These are phyloP conservation scores for Coniochaeta ligniaria DNA, from an alignment of 2,329 filamentous ascomycete genomes.

Conservation along the genomic window DNA sequence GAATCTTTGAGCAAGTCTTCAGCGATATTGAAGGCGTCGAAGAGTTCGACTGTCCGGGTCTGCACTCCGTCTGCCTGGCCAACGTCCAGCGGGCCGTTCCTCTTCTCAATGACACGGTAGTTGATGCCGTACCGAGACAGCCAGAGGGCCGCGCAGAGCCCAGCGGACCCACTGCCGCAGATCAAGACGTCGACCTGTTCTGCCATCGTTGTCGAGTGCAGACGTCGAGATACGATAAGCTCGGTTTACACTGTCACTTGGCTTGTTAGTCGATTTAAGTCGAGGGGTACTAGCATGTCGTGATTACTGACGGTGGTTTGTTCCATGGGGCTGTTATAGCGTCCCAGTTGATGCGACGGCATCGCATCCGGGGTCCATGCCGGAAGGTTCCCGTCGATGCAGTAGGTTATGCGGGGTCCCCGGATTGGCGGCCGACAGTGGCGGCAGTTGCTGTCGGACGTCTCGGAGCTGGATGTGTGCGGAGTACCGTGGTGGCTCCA, in stretches of 20 bases:
- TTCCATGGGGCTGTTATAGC: neutral
- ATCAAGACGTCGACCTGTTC: slow-evolving; percentile 47
- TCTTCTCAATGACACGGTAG: slow-evolving; percentile 51
- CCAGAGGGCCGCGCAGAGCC: slow-evolving; percentile 54
- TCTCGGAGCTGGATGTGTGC: neutral
- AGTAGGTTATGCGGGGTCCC: neutral
- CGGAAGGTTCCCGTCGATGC: neutral
- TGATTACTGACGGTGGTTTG: neutral
- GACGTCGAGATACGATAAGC: neutral
- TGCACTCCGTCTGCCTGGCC: slow-evolving; percentile 61
- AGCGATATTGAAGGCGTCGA: slow-evolving; percentile 50
- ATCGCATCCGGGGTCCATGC: neutral
- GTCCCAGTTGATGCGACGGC: neutral
- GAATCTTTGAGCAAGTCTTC: slow-evolving; percentile 48
- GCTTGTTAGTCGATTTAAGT: neutral
- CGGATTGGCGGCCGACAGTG: neutral
- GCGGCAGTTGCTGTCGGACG: neutral
- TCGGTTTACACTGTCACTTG: neutral
- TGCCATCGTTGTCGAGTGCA: slow-evolving; percentile 5
- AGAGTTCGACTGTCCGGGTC: slow-evolving; percentile 54
- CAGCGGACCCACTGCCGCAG: slow-evolving; percentile 53
- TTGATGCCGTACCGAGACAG: slow-evolving; percentile 48
- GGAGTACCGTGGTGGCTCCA: neutral
- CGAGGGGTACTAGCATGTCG: neutral
- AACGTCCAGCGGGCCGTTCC: slow-evolving; percentile 42